Percentiles rank a stretch among this genome's conserved stretches.
Evolutionary conservation across 2,329 filamentous ascomycete genomes (phyloP).

Genomic region (Huntiella abstrusa): DNA sequence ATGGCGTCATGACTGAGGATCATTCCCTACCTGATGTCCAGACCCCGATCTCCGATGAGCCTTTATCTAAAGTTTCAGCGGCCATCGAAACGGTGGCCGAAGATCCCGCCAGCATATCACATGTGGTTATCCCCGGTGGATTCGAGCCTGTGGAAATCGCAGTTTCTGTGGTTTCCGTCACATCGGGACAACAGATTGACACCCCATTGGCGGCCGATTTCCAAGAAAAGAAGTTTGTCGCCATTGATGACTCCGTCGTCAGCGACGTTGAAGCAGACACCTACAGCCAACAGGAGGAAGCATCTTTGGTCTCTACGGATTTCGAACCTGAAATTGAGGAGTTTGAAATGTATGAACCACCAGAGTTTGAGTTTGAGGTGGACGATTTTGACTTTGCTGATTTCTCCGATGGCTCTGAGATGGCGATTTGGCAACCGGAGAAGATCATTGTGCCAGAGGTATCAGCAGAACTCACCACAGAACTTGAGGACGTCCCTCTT

Average conservation of each 20-base stretch:
- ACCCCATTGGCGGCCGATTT: not conserved
- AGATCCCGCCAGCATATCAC: too few relatives aligned
- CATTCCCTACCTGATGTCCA: too few relatives aligned
- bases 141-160: too few relatives aligned
- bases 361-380: conserved; percentile 1
- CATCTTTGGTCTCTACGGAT: not conserved
- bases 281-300: too few relatives aligned
- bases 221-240: not conserved
- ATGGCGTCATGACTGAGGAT: too few relatives aligned
- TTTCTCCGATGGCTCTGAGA: not conserved
- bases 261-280: not conserved
- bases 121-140: too few relatives aligned
- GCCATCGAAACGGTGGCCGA: too few relatives aligned
- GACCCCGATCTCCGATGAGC: too few relatives aligned
- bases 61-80: too few relatives aligned
- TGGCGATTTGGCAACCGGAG: not conserved
- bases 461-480: not conserved
- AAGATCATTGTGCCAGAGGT: not conserved
- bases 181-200: too few relatives aligned
- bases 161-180: too few relatives aligned
- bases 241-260: not conserved
- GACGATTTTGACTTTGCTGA: conserved; percentile 1
- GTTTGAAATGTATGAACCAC: not conserved
- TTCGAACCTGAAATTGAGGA: not conserved
- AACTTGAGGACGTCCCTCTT: not conserved